Conservation (phyloP, 2,329 filamentous ascomycete genomes). For the Scleromitrula shiraiana region DNA sequence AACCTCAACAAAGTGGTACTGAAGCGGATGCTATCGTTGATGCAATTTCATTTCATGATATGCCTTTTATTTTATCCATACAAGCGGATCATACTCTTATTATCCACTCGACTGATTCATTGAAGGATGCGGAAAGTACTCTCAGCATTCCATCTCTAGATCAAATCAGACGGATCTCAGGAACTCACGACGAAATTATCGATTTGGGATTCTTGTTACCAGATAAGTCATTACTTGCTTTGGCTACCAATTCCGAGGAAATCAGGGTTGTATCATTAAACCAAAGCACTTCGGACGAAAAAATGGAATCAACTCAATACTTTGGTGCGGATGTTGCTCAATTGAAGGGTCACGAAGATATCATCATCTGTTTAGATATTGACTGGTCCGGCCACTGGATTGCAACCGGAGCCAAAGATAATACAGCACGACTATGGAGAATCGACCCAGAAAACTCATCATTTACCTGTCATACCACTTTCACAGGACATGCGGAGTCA, state of each 20-base stretch:
- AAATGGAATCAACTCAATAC: slow-evolving; percentile 42
- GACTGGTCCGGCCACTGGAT: slow-evolving; percentile 98
- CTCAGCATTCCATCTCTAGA: slow-evolving; percentile 30
- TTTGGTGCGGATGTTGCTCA: slow-evolving; percentile 86
- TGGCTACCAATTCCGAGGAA: slow-evolving; percentile 94
- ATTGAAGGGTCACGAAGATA: slow-evolving; percentile 86
- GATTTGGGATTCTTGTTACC: slow-evolving; percentile 81
- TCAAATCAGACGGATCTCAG: slow-evolving; percentile 71
- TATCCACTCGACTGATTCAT: slow-evolving; percentile 53
- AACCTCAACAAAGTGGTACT: slow-evolving; percentile 55
- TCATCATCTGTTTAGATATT: slow-evolving; percentile 87
- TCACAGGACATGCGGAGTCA: slow-evolving; percentile 91
- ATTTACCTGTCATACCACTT: slow-evolving; percentile 71
- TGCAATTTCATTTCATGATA: slow-evolving; percentile 55
- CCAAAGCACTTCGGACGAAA: slow-evolving; percentile 17
- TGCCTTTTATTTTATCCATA: slow-evolving; percentile 69
- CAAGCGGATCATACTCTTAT: slow-evolving; percentile 85
- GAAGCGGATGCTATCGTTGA: slow-evolving; percentile 64
- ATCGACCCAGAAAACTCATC: slow-evolving; percentile 68
- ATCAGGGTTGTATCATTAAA: slow-evolving; percentile 74
- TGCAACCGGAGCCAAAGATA: slow-evolving; percentile 93
- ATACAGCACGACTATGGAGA: slow-evolving; percentile 84
- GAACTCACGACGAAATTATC: slow-evolving; percentile 96
- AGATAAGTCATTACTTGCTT: slow-evolving; percentile 72
- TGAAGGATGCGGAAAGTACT: slow-evolving; percentile 31